Conservation (phyloP, 345 rosid genomes). For the Psidium guajava region DNA sequence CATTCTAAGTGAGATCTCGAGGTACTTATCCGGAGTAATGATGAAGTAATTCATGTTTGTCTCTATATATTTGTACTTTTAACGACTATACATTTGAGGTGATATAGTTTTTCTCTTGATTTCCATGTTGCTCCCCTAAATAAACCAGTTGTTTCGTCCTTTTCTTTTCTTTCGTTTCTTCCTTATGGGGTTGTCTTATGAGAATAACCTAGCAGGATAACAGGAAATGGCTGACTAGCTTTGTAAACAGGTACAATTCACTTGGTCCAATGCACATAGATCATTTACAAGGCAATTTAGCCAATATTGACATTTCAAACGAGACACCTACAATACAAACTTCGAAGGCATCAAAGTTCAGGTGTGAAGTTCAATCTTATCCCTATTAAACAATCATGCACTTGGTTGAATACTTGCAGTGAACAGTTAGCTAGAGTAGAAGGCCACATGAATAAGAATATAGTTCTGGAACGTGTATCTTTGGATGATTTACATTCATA, state of each 20-base stretch:
- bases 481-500: neutral
- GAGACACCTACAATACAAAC: neutral
- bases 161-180: neutral
- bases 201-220: neutral
- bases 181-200: neutral
- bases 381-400: neutral
- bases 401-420: neutral
- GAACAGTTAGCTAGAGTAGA: neutral
- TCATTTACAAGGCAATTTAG: neutral
- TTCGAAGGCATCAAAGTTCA: neutral
- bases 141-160: neutral
- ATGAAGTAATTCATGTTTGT: neutral
- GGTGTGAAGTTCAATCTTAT: neutral
- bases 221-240: neutral
- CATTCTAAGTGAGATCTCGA: conserved; percentile 94
- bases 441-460: neutral
- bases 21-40: conserved; percentile 47
- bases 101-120: neutral
- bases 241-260: neutral
- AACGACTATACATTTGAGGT: neutral
- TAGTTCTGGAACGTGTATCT: neutral
- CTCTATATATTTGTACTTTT: neutral
- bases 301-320: neutral
- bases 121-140: neutral
- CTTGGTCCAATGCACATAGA: neutral